Evolutionary conservation across 2,329 filamentous ascomycete genomes (phyloP).

Genomic region (Nannizzia gypsea): DNA sequence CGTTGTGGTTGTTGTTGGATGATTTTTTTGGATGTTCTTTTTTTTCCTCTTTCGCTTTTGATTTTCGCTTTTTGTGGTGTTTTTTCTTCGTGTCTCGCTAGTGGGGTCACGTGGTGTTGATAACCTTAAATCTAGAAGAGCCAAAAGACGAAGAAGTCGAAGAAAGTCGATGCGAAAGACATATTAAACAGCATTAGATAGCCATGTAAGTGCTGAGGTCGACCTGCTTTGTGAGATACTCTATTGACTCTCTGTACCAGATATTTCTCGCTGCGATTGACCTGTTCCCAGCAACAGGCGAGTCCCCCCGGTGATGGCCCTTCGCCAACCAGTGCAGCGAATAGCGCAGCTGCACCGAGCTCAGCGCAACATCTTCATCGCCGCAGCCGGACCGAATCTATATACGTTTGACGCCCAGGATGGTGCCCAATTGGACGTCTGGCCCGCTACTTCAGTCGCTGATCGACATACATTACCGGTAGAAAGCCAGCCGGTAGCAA

Average conservation of each 20-base stretch:
- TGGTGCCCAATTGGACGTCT: constrained; percentile 49
- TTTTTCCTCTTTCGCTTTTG: neutral
- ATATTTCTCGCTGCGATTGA: neutral
- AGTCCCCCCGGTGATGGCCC: constrained; percentile 21
- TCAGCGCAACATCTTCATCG: constrained; percentile 47
- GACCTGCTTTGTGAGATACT: neutral
- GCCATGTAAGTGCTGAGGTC: neutral
- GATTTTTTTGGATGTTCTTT: neutral
- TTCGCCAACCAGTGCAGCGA: constrained; percentile 51
- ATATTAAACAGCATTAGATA: neutral
- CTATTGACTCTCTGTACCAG: neutral
- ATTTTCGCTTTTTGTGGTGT: constrained; percentile 15
- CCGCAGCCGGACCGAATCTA: constrained; percentile 61
- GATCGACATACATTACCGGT: neutral
- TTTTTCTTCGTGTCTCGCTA: constrained; percentile 19
- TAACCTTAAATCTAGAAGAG: neutral
- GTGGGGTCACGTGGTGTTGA: constrained; percentile 21
- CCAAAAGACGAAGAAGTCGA: too few species aligned
- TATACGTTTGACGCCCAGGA: constrained; percentile 53
- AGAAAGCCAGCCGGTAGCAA: neutral
- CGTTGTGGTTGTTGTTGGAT: neutral
- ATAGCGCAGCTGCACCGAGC: constrained; percentile 34
- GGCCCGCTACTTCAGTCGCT: constrained; percentile 34
- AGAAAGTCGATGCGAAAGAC: neutral
- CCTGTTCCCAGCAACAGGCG: neutral